phyloP scores from a whole-genome alignment of 2,329 filamentous ascomycete species.

The Clonostachys solani region DNA sequence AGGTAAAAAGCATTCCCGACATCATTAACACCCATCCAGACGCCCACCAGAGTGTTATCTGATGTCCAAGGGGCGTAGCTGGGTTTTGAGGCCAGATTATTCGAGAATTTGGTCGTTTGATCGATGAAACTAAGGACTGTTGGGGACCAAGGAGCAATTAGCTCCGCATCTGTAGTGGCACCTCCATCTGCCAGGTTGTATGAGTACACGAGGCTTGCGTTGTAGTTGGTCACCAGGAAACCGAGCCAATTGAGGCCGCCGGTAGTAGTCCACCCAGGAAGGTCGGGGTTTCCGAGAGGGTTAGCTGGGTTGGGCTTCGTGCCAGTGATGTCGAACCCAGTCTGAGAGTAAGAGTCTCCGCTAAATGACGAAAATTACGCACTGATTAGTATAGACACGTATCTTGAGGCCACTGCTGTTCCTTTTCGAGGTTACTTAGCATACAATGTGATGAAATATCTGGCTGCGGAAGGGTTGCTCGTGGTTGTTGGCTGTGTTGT shows the following conservation, averaged over 20 bases:
- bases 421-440: not conserved
- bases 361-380: constrained; percentile 5
- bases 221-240: constrained; percentile 39
- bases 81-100: constrained; percentile 19
- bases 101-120: constrained; percentile 17
- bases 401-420: not conserved
- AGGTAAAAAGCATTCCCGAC: constrained; percentile 42
- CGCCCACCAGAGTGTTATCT: constrained; percentile 32
- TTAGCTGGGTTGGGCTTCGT: constrained; percentile 47
- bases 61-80: constrained; percentile 32
- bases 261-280: constrained; percentile 42
- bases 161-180: constrained; percentile 43
- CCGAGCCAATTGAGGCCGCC: constrained; percentile 49
- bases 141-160: constrained; percentile 47
- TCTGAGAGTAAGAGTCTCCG: constrained; percentile 22
- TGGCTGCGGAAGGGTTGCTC: not conserved
- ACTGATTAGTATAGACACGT: not conserved
- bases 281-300: constrained; percentile 58
- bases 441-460: constrained; percentile 2
- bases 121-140: constrained; percentile 24
- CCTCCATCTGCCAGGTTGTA: constrained; percentile 53
- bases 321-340: constrained; percentile 47
- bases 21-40: constrained; percentile 54
- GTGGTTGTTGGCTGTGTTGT: too few species aligned
- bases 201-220: constrained; percentile 33